Percentiles rank a stretch among this genome's conserved stretches.
phyloP scores from a whole-genome alignment of 2,329 filamentous ascomycete species.

The Dactylonectria macrodidyma region DNA sequence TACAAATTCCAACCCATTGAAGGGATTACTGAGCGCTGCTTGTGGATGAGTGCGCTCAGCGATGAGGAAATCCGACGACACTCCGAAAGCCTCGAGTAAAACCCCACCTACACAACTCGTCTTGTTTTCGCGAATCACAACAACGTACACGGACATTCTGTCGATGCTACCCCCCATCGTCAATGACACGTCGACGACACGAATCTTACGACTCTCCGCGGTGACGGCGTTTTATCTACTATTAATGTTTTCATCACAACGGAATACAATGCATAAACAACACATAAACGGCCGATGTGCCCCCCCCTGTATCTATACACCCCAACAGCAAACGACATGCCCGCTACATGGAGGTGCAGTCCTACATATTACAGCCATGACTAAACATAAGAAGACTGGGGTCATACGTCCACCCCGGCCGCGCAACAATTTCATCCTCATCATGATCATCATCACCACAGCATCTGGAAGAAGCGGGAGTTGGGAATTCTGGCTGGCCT shows the following conservation, averaged over 20 bases:
- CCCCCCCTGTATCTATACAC: constrained; percentile 11
- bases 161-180: constrained; percentile 19
- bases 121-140: background rate
- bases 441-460: constrained; percentile 37
- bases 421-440: constrained; percentile 24
- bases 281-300: constrained; percentile 10
- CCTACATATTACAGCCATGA: constrained; percentile 12
- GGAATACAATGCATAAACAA: constrained; percentile 14
- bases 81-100: constrained; percentile 64
- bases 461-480: constrained; percentile 47
- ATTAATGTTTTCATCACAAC: constrained; percentile 23
- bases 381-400: constrained; percentile 3
- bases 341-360: constrained; percentile 7
- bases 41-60: constrained; percentile 86
- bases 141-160: constrained; percentile 6
- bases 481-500: constrained; percentile 39
- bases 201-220: constrained; percentile 30
- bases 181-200: constrained; percentile 20
- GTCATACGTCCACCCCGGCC: constrained; percentile 8
- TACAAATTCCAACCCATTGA: constrained; percentile 83
- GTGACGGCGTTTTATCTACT: constrained; percentile 19
- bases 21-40: constrained; percentile 82
- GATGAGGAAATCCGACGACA: constrained; percentile 80
- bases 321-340: constrained; percentile 19
- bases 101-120: background rate